Evolutionary conservation across 257 asterid genomes (phyloP), one percentile per base, ranked within the genome.

Genomic region (Nicotiana tomentosiformis): DNA sequence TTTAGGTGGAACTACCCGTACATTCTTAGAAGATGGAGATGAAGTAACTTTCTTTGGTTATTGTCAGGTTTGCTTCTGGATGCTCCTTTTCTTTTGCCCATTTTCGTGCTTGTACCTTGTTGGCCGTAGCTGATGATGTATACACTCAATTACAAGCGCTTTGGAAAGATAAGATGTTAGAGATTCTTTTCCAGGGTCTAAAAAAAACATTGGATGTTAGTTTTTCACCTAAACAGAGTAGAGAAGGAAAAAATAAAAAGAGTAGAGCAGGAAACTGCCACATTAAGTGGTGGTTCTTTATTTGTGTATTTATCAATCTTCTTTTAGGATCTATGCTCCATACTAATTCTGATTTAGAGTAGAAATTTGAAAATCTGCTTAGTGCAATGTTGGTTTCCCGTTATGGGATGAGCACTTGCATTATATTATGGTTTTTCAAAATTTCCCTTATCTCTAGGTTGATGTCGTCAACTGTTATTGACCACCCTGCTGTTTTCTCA

Each of bases 11-110:
- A 84, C 89, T 15, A 88, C 85, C 79, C 98, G 98, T 30, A 90
- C 90, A 7, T 96, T 90, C 89, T 89, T 96, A 32, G 98, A 93
- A 86, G 98, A 96, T 53, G 99, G 98, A 37, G 99, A 96, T 78
- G 95, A 91, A 91, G 98, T 96, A 69, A 86, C 87, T 86, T 86
- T 96, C 84, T 90, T 90, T n/a, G 99, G 99, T 72, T 87, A 83
- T 86, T 96, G 98, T 96, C 91, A 93, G 99, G 99, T 96, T 76
- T 74, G 80, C 4, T 46, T 74, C 62, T 74, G 80, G 62, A 74
- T 51, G 2, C 46, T 16, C 26, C 0, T 61, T 20, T 4, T 23
- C 26, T 23, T 30, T 5, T 51, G 16, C 55, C 80, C 15, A 49
- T 15, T 76, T 51, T 3, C 46, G 4, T 5, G 0, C 80, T 51